Evolutionary conservation across 2,329 filamentous ascomycete genomes (phyloP).

Genomic region (Geosmithia morbida): DNA sequence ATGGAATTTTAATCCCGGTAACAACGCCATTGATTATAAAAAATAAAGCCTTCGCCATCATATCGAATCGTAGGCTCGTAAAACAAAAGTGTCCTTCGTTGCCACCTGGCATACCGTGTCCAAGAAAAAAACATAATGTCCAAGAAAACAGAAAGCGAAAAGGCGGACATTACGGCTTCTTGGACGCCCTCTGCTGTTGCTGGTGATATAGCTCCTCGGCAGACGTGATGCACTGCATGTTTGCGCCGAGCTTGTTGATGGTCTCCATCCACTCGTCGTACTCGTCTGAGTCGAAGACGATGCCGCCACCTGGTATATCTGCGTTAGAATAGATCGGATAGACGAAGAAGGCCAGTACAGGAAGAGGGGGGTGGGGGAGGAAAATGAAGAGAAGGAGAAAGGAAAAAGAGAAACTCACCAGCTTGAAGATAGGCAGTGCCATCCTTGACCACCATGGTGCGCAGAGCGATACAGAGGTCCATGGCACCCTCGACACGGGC

Average conservation of each 20-base stretch:
- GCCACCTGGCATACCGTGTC: not conserved
- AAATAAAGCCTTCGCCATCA: not conserved
- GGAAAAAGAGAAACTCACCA: conserved; percentile 23
- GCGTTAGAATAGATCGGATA: conserved; percentile 2
- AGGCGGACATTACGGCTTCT: not conserved
- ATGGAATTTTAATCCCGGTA: no score
- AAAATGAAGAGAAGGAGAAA: not conserved
- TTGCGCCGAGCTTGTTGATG: conserved; percentile 85
- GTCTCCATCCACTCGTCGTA: conserved; percentile 92
- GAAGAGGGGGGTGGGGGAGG: not conserved
- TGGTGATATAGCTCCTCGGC: conserved; percentile 55
- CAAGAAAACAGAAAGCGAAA: no score
- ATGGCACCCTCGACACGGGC: conserved; percentile 64
- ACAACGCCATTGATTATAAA: not conserved
- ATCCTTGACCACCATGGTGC: conserved; percentile 92
- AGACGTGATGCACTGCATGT: conserved; percentile 74
- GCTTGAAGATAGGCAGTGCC: conserved; percentile 82
- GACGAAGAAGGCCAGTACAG: no score
- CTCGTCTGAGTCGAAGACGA: conserved; percentile 85
- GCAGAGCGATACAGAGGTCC: conserved; percentile 70
- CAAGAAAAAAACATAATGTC: no score
- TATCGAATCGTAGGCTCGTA: not conserved
- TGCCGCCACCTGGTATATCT: conserved; percentile 56
- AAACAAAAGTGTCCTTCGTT: not conserved
- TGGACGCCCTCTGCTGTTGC: conserved; percentile 9